Evolutionary conservation across 2,329 filamentous ascomycete species (phyloP).

Genomic region (Hypomyces rosellus): DNA sequence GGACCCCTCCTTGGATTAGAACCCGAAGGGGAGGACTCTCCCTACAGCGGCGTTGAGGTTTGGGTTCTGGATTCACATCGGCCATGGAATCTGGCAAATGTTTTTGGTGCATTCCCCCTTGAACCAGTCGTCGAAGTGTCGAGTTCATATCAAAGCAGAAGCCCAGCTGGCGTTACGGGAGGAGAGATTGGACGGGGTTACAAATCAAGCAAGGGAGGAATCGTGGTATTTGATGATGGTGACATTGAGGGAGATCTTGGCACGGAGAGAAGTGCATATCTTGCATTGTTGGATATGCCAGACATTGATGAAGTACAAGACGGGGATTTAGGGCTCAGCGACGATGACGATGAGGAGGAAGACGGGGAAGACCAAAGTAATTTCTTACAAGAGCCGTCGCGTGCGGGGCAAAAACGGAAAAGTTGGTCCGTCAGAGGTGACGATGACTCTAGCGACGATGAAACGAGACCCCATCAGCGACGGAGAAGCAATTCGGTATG

Average conservation of each 20-base stretch:
- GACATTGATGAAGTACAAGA: conserved; percentile 75
- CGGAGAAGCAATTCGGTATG: conserved; percentile 82
- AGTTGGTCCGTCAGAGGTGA: conserved; percentile 67
- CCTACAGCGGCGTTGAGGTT: conserved; percentile 80
- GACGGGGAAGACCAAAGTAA: conserved; percentile 40
- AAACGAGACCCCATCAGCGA: conserved; percentile 70
- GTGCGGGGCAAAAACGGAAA: conserved; percentile 65
- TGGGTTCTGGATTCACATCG: conserved; percentile 90
- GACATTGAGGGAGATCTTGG: conserved; percentile 81
- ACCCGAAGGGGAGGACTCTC: conserved; percentile 56
- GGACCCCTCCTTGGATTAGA: conserved; percentile 68
- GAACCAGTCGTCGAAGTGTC: conserved; percentile 45
- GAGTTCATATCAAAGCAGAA: conserved; percentile 42
- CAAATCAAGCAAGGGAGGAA: conserved; percentile 72
- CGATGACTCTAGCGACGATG: conserved; percentile 65
- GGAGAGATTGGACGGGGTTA: conserved; percentile 69
- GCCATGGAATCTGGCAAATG: conserved; percentile 91
- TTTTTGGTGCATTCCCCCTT: conserved; percentile 70
- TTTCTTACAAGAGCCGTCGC: conserved; percentile 30
- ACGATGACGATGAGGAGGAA: conserved; percentile 46
- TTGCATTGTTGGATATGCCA: conserved; percentile 84
- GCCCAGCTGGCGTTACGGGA: conserved; percentile 60
- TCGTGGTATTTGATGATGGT: conserved; percentile 92
- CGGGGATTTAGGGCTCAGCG: conserved; percentile 50
- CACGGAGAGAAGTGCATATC: conserved; percentile 73